phyloP scores from a whole-genome alignment of 202 grass and related monocot species.

The Panicum hallii region DNA sequence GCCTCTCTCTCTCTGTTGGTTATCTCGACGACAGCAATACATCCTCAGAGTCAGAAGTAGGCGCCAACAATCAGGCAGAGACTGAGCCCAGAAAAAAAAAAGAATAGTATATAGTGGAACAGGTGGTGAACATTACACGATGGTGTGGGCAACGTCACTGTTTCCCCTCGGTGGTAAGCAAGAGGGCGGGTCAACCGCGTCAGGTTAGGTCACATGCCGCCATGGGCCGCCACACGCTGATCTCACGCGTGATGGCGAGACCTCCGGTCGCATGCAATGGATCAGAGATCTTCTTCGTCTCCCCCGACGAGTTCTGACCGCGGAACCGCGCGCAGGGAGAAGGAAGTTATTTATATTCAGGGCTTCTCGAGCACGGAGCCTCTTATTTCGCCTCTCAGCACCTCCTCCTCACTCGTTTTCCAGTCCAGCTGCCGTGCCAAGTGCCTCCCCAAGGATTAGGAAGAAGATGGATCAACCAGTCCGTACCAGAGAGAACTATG shows the following conservation, averaged over 20 bases:
- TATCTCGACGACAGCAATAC: neutral
- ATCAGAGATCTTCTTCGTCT: neutral
- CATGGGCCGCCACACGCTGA: conserved; percentile 5
- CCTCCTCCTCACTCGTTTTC: neutral
- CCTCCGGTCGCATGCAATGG: neutral
- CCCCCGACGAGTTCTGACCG: neutral
- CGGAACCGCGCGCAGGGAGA: too few species aligned
- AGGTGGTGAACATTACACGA: neutral
- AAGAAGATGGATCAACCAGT: neutral
- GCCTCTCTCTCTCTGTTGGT: neutral
- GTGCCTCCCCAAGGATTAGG: neutral
- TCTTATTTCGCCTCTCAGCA: neutral
- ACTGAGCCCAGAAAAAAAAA: neutral
- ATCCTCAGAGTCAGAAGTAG: neutral
- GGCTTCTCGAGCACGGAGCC: neutral
- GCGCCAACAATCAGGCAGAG: neutral
- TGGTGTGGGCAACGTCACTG: neutral
- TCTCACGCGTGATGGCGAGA: conserved; percentile 42
- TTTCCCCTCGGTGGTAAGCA: neutral
- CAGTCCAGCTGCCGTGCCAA: neutral
- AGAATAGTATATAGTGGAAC: too few species aligned
- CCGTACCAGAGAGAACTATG: too few species aligned
- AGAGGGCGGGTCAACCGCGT: neutral
- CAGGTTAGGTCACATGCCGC: conserved; percentile 28
- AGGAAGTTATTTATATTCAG: neutral